Evolutionary conservation across 495 filamentous ascomycete species (phyloP), one percentile per base, ranked within the genome.

Genomic region (Chaetomium tenue): DNA sequence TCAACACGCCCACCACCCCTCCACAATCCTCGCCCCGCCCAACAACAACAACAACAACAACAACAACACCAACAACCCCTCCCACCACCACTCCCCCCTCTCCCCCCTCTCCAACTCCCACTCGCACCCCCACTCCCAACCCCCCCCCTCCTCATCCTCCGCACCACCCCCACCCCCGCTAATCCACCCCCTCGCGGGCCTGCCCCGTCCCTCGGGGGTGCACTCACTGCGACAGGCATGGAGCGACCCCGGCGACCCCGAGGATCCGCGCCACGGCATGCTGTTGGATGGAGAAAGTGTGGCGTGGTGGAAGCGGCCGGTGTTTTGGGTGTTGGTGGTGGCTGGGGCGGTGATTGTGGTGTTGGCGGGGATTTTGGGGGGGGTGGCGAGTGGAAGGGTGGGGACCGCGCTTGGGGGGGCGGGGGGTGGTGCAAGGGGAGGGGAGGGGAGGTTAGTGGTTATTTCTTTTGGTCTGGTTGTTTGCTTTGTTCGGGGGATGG

Each of bases 301-400:
- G 16, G 26, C 46, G 20, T 13, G 62, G 2, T 66, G 60, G 61
- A 66, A 37, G 48, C 13, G 63, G 23, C 39, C 60, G 0, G 53
- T 64, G 5, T 22, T 63, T 16, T 68, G 63, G 68, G 54, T 66
- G 70, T 74, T 60, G 16, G 11, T 70, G 23, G 55, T 60, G 0
- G 52, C 52, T 13, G 30, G 13, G 18, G 52, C 26, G 22, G 51
- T 70, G 8, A 63, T 68, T 15, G 54, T 37, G 8, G 66, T 55
- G 25, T 40, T 72, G 48, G 70, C 68, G 2, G 70, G 65, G 11
- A 37, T 72, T 0, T 20, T 72, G 30, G 70, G 70, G 0, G 70
- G 53, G 5, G 64, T 70, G 1, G 67, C 56, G 1, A 52, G 65
- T 9, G 70, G 70, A 9, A 53, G 22, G 39, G 68, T 70, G 26